phyloP scores from a whole-genome alignment of 192 early-diverging fungal species.

The Powellomyces hirtus region DNA sequence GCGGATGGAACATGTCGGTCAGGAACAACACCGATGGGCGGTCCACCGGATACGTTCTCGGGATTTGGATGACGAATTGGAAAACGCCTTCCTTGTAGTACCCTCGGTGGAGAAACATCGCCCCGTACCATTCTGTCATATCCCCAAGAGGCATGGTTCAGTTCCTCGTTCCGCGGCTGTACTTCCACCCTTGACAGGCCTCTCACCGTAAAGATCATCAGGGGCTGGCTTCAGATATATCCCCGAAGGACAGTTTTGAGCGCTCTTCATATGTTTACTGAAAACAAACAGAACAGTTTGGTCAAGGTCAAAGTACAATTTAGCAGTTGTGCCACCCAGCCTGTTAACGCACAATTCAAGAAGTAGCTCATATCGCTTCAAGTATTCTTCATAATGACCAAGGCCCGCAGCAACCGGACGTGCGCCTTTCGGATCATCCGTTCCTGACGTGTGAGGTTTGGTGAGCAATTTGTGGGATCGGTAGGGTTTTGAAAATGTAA shows the following conservation, averaged over 20 bases:
- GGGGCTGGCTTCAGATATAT: slow-evolving; percentile 83
- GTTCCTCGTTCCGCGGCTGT: background rate
- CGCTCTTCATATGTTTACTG: slow-evolving; percentile 71
- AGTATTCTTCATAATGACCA: slow-evolving; percentile 23
- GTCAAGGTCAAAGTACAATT: background rate
- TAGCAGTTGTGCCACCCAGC: too few species aligned
- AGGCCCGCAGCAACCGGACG: too few species aligned
- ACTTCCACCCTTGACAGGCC: background rate
- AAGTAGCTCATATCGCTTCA: slow-evolving; percentile 66
- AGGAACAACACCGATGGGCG: slow-evolving; percentile 67
- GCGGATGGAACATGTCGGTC: slow-evolving; percentile 81
- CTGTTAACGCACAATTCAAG: slow-evolving; percentile 62
- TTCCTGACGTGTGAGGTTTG: too few species aligned
- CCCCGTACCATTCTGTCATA: slow-evolving; percentile 75
- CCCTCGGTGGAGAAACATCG: slow-evolving; percentile 84
- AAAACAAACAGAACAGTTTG: background rate
- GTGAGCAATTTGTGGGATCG: too few species aligned
- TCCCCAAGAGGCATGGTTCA: background rate
- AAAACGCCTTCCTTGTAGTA: slow-evolving; percentile 88
- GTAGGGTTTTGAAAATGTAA: too few species aligned
- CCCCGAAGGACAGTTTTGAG: slow-evolving; percentile 81
- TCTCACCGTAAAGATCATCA: slow-evolving; percentile 61
- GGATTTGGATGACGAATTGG: slow-evolving; percentile 81
- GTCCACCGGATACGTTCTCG: slow-evolving; percentile 73
- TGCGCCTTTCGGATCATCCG: too few species aligned